Conservation (phyloP, 257 asterid species). For the Ehretia macrophylla region DNA sequence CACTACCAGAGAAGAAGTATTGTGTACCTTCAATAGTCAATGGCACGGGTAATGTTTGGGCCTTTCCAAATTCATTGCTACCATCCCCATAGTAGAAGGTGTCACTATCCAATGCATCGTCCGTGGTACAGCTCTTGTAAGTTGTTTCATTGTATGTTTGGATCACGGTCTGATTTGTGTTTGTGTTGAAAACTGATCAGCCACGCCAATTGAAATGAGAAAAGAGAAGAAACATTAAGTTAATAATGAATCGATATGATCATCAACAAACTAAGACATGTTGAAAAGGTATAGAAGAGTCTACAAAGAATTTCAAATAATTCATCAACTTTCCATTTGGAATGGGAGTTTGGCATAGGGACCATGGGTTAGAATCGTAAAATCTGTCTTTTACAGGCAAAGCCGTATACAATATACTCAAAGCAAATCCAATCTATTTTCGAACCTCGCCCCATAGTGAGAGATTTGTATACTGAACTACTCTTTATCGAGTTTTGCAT, state of each 20-base stretch:
- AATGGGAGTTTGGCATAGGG: too few relatives aligned
- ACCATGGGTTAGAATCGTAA: too few relatives aligned
- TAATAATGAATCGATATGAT: too few relatives aligned
- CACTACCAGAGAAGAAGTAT: constrained; percentile 71
- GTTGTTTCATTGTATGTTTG: constrained; percentile 80
- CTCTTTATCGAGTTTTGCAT: too few relatives aligned
- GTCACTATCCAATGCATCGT: constrained; percentile 53
- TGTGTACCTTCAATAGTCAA: constrained; percentile 48
- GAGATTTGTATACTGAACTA: too few relatives aligned
- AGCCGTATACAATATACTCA: too few relatives aligned
- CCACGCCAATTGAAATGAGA: constrained; percentile 5
- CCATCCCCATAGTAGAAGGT: constrained; percentile 59
- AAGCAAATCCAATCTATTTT: too few relatives aligned
- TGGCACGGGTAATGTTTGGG: constrained; percentile 38
- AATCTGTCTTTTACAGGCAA: too few relatives aligned
- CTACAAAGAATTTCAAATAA: not conserved
- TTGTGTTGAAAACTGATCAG: constrained; percentile 88
- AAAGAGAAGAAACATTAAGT: not conserved
- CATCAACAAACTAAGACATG: too few relatives aligned
- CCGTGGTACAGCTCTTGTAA: constrained; percentile 48
- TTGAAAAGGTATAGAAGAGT: too few relatives aligned
- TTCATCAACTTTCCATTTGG: too few relatives aligned
- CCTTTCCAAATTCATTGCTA: constrained; percentile 29
- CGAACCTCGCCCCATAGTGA: too few relatives aligned
- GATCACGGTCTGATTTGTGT: constrained; percentile 76